Base-by-base conservation (phyloP, 768 basidiomycete species). In the Boletus reticulatus region DNA sequence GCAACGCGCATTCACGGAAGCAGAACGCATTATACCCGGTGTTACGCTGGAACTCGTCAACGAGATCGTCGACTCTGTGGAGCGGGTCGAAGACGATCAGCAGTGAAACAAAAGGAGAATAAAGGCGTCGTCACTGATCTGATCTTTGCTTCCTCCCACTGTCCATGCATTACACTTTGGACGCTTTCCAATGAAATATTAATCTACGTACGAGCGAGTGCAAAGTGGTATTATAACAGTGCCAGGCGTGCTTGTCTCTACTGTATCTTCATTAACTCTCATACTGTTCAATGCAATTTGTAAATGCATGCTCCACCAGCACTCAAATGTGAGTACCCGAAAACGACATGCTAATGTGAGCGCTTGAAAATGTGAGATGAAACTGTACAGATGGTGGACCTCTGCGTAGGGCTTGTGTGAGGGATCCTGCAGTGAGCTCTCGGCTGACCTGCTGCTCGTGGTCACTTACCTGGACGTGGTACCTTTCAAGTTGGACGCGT, bases 11-110 rank as follows among this genome's bases (percentile, higher is more conserved):
- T 95, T 98, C 66, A 91, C 92, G 27, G 93, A 97, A 29, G 95
- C 95, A 13, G 97, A 99, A 75, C 81, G 90, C 56, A 88, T 93
- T 53, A 97, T 98, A 62, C 97, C 97, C 9, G 97, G 97, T 6
- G 87, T 99, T 31, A 91, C 94, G 22, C 76, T 90, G 74, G 96
- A 96, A 57, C 79, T 98, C 47, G 90, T 97, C 51, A 90, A 92
- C 66, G 95, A 97, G 74, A 93, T 94, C 60, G 91, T 94, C 22
- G 92, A 94, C 69, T 92, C 91, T 14, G 92, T 94, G 17, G 92
- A 94, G 68, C 90, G 88, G 60, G 90, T 94, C 38, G 90, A 92
- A 59, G 92, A 92, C 27, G 84, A 85, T 43, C 80, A 48, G 34
- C 55, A 67, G 46, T 66, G 58, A 58, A 43, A n/a, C 32, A 48